Evolutionary conservation across 805 yeast genomes (phyloP).

Genomic region (Naumovozyma castellii): DNA sequence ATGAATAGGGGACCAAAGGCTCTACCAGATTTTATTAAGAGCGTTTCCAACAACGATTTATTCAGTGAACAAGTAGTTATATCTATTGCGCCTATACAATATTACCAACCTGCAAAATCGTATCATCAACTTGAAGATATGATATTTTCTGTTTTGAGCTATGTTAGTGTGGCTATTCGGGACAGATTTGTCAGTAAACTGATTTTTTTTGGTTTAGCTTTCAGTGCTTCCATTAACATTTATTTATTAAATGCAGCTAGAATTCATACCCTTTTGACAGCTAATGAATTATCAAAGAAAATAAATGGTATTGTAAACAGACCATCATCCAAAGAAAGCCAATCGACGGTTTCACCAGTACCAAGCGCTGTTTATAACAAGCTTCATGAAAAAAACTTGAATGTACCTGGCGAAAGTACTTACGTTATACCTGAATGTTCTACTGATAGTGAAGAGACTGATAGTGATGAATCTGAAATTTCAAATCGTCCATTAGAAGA

Average conservation of each 20-base stretch:
- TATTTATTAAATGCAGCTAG: conserved; percentile 83
- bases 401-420: neutral
- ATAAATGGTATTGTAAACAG: conserved; percentile 1
- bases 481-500: conserved; percentile 52
- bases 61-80: conserved; percentile 44
- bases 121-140: conserved; percentile 54
- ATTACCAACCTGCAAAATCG: conserved; percentile 48
- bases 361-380: neutral
- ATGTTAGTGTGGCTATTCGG: conserved; percentile 58
- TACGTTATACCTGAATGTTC: conserved; percentile 1
- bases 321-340: conserved; percentile 1
- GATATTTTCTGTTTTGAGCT: conserved; percentile 16
- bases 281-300: conserved; percentile 20
- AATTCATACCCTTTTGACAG: conserved; percentile 41
- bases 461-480: conserved; percentile 29
- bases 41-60: conserved; percentile 10
- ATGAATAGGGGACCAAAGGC: conserved; percentile 29
- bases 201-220: conserved; percentile 58
- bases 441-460: conserved; percentile 25
- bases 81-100: conserved; percentile 47
- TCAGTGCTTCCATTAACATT: conserved; percentile 72
- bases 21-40: conserved; percentile 33
- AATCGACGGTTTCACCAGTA: neutral
- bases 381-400: neutral
- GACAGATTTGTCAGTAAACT: conserved; percentile 76